Conservation (phyloP, 2,329 filamentous ascomycete species). For the Paraphaeosphaeria minitans region DNA sequence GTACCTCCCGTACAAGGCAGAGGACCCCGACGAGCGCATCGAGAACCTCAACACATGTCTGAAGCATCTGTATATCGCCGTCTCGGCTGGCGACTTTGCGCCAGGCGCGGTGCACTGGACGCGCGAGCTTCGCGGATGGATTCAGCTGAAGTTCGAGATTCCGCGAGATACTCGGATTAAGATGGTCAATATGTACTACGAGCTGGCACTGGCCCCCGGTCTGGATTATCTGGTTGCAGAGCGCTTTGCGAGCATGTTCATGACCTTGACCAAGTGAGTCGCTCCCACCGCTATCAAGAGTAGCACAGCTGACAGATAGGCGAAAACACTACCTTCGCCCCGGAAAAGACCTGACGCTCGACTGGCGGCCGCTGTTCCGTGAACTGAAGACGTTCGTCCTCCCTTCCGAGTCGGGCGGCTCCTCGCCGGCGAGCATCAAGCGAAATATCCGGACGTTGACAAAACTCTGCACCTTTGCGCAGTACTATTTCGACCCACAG, state of each 20-base stretch:
- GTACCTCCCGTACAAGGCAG: conserved; percentile 86
- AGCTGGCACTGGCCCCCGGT: conserved; percentile 87
- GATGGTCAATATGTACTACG: conserved; percentile 91
- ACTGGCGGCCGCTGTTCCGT: conserved; percentile 92
- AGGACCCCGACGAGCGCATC: conserved; percentile 78
- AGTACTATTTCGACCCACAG: conserved; percentile 88
- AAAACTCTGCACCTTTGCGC: conserved; percentile 87
- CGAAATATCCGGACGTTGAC: conserved; percentile 75
- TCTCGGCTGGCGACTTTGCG: conserved; percentile 91
- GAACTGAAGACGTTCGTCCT: conserved; percentile 91
- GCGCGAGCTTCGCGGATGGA: conserved; percentile 91
- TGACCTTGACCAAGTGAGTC: conserved; percentile 87
- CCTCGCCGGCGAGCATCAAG: conserved; percentile 66
- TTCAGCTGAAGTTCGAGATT: conserved; percentile 96
- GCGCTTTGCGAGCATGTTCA: conserved; percentile 95
- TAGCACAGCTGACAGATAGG: conserved; percentile 55
- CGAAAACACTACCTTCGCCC: conserved; percentile 95
- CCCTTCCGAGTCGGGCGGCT: conserved; percentile 75
- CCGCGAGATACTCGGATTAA: conserved; percentile 80
- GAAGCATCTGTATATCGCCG: conserved; percentile 88
- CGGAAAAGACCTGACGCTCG: conserved; percentile 83
- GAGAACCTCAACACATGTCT: conserved; percentile 83
- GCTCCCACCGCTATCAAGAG: not conserved
- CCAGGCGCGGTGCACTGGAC: conserved; percentile 97
- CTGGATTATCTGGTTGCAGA: conserved; percentile 82